Evolutionary conservation across 2,329 filamentous ascomycete species (phyloP), one percentile per base, ranked within the genome.

Genomic region (Rhinocladiella mackenziei): DNA sequence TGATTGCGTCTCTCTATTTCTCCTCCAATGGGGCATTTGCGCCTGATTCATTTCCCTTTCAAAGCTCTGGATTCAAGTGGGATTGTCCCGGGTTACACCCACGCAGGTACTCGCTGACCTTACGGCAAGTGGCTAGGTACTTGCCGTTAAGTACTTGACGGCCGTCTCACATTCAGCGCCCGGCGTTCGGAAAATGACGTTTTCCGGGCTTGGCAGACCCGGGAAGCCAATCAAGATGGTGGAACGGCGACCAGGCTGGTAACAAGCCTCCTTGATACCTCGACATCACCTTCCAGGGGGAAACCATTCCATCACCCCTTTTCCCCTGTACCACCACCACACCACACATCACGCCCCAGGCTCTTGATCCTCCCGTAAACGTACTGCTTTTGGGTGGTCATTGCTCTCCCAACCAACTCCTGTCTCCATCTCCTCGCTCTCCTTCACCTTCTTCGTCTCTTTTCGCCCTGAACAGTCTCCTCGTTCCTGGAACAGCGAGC

Each of bases 101-200:
- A n/a, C n/a, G n/a, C n/a, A n/a, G n/a, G n/a, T n/a, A n/a, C n/a
- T n/a, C n/a, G n/a, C n/a, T n/a, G n/a, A n/a, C n/a, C n/a, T n/a
- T n/a, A n/a, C n/a, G 25, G 14, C 25, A 19, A 14, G 11, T 20
- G 36, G n/a, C n/a, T n/a, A n/a, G 23, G 23, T 11, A 26, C 23
- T 11, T 26, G 23, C 23, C 23, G 23, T 26, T 26, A 11, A 7
- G 7, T 11, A 11, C 23, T 26, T 7, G 31, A 39, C 28, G 42
- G 34, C 39, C 42, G 42, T 45, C 42, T 45, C 42, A 39, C 25
- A 28, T 39, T 45, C 11, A n/a, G 28, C 18, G 19, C 10, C 11
- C 26, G 28, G 11, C 11, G 25, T 13, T 5, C 17, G 17, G n/a
- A 13, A 10, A 32, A 45, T 45, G 42, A 45, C 42, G 42, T 45